phyloP scores from a whole-genome alignment of 2,329 filamentous ascomycete genomes.

The Fusarium burgessii region DNA sequence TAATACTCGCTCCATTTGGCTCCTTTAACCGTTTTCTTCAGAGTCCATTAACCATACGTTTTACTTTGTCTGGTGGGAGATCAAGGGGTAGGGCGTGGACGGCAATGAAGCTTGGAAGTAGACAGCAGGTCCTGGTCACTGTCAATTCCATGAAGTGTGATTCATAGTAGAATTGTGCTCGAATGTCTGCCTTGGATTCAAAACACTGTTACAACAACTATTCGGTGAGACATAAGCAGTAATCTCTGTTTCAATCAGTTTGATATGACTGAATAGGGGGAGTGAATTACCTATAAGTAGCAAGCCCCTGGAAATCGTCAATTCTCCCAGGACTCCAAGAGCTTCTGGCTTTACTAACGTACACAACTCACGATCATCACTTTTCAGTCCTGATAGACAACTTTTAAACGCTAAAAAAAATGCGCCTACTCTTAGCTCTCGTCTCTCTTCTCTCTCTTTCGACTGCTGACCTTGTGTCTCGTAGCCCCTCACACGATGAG shows the following conservation, averaged over 20 bases:
- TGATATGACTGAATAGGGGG: background rate
- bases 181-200: background rate
- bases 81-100: background rate
- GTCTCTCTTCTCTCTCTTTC: background rate
- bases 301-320: background rate
- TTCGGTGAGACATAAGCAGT: background rate
- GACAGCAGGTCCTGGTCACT: background rate
- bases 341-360: background rate
- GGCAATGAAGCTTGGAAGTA: too few relatives aligned
- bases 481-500: background rate
- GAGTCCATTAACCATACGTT: too few relatives aligned
- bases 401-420: background rate
- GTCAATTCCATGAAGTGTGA: rapidly evolving
- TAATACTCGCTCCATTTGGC: too few relatives aligned
- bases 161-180: background rate
- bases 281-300: background rate
- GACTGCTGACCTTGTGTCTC: background rate
- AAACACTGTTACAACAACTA: background rate
- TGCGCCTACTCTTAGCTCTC: background rate
- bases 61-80: too few relatives aligned
- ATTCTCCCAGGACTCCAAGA: background rate
- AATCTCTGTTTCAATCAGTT: background rate
- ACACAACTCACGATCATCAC: background rate
- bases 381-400: too few relatives aligned
- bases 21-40: too few relatives aligned